Conservation (phyloP, 176 grass and related monocot species). For the Bolboschoenus planiculmis region DNA sequence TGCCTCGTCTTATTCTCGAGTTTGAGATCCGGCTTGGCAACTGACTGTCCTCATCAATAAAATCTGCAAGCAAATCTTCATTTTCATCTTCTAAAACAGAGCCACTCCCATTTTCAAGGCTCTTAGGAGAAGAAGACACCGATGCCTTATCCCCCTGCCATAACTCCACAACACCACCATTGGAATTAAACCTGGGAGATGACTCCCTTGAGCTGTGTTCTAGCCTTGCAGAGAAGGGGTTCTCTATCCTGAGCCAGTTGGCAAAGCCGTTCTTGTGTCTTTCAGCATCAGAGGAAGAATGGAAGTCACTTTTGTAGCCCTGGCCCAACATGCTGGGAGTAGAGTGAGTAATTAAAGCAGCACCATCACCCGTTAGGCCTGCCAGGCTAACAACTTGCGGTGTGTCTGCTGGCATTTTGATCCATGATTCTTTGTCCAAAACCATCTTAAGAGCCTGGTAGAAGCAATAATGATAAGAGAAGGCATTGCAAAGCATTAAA, state of each 20-base stretch:
- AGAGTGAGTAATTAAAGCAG: constrained; percentile 52
- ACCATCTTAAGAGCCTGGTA: constrained; percentile 96
- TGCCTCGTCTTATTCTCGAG: constrained; percentile 52
- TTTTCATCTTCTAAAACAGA: constrained; percentile 79
- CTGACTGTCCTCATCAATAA: constrained; percentile 99
- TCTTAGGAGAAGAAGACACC: constrained; percentile 22
- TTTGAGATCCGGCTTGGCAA: constrained; percentile 82
- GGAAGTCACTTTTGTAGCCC: constrained; percentile 35
- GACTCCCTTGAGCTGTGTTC: constrained; percentile 50
- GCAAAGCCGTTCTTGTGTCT: constrained; percentile 61
- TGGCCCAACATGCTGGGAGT: constrained; percentile 37
- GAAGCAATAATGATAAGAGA: background rate
- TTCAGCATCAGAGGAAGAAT: constrained; percentile 27
- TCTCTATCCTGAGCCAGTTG: constrained; percentile 62
- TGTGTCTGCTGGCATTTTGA: constrained; percentile 68
- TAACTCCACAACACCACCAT: constrained; percentile 19
- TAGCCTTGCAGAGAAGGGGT: constrained; percentile 65
- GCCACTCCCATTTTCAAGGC: constrained; percentile 46
- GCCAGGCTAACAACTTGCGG: constrained; percentile 83
- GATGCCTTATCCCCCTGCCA: constrained; percentile 18
- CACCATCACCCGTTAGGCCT: constrained; percentile 90
- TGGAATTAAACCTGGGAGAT: constrained; percentile 40
- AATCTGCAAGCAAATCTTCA: constrained; percentile 98
- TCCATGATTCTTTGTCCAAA: constrained; percentile 90
- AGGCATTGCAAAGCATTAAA: background rate